Base-by-base conservation (phyloP, 108 stramenopile species). In the Phaeodactylum tricornutum region DNA sequence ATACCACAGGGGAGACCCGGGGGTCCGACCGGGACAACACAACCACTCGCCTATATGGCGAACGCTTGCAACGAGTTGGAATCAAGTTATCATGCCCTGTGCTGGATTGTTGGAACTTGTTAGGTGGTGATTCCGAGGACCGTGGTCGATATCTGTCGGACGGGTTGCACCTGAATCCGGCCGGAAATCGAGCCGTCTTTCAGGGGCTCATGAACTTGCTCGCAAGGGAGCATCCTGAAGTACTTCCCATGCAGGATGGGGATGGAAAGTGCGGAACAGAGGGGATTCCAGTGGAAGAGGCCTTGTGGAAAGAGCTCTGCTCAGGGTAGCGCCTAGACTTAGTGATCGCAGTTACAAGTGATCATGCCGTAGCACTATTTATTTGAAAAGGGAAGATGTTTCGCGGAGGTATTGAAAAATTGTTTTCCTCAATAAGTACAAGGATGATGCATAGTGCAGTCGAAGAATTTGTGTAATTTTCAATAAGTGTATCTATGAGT, bases 81-180 rank as follows among this genome's bases (percentile, higher is more conserved):
- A 29, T 48, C 4, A 47, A 60, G 19, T 20, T 66, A 31, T 47
- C 53, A 33, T 62, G 73, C 52, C 46, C 66, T 21, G 58, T 72
- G 16, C 15, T 79, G 16, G 74, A 85, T 60, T 43, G 62, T 20
- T 81, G 74, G 72, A 48, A 59, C 12, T 46, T 50, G 35, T 53
- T 87, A 47, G 74, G 74, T 36, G 67, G 71, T 1, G 34, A 42
- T 47, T 48, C 49, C 3, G 31, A 28, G 1, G 40, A 52, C 19
- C 55, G 44, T 32, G 43, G 47, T 23, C 27, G 52, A 19, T 64
- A 73, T 48, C 53, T 85, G 43, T 54, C 65, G 17, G 84, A 85
- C 52, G 79, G 84, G n/a, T 47, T 85, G 12, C 84, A 85, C 56
- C 49, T 85, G 20, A 75, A 62, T 44, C 58, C 67, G 4, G 55